Conservation (phyloP, 73 alveolate genomes). For the Blepharisma stoltei region DNA sequence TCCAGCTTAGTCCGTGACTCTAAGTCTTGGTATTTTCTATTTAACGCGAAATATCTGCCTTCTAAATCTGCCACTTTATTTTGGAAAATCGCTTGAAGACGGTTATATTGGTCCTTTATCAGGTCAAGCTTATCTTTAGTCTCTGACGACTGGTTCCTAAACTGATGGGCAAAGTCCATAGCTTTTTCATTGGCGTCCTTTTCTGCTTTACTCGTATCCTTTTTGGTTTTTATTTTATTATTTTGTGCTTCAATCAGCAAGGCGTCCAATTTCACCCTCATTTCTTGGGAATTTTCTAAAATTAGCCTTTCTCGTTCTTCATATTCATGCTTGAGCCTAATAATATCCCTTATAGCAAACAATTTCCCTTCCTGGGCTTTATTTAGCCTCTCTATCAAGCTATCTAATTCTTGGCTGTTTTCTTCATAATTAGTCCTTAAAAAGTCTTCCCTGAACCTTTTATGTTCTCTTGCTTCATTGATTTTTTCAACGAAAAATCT, state of each 20-base stretch:
- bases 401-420: neutral
- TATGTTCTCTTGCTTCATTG: neutral
- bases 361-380: constrained; percentile 27
- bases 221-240: neutral
- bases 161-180: constrained; percentile 26
- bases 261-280: constrained; percentile 1
- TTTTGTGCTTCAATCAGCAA: neutral
- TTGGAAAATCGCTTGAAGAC: neutral
- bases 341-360: neutral
- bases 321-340: constrained; percentile 3
- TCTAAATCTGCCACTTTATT: constrained; percentile 1
- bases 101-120: neutral
- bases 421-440: constrained; percentile 1
- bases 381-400: neutral
- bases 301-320: neutral
- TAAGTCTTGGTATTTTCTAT: neutral
- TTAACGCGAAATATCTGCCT: neutral
- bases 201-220: neutral
- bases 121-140: constrained; percentile 2
- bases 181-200: constrained; percentile 1
- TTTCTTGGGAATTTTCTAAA: neutral
- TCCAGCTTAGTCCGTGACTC: neutral
- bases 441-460: neutral
- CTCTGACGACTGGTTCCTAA: constrained; percentile 2
- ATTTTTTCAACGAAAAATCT: neutral